phyloP scores from a whole-genome alignment of 768 basidiomycete genomes.

The Lentinula aciculospora region DNA sequence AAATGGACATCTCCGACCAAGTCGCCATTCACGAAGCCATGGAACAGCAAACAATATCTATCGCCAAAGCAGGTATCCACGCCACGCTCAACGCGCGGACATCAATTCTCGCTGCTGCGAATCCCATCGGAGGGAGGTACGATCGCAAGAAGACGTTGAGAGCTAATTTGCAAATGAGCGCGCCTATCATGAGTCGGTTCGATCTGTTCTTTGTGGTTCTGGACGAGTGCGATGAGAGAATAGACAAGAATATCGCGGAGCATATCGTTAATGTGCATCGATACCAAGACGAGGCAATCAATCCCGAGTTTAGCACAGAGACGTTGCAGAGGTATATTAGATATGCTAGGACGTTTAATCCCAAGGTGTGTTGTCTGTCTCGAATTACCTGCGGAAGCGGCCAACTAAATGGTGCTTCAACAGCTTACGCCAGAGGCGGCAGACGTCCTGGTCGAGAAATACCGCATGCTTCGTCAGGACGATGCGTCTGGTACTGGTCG shows the following conservation, averaged over 20 bases:
- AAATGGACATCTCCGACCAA: slow-evolving; percentile 98
- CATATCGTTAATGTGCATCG: slow-evolving; percentile 98
- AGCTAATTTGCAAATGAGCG: slow-evolving; percentile 94
- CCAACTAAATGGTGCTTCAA: slow-evolving; percentile 5
- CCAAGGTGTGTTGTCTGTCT: slow-evolving; percentile 62
- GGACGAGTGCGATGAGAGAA: slow-evolving; percentile 92
- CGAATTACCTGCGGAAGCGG: background rate
- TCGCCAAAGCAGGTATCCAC: slow-evolving; percentile 98
- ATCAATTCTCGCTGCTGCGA: slow-evolving; percentile 95
- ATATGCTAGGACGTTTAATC: slow-evolving; percentile 95
- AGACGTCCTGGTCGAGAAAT: slow-evolving; percentile 92
- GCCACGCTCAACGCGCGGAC: slow-evolving; percentile 97
- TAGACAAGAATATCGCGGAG: slow-evolving; percentile 88
- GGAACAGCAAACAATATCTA: slow-evolving; percentile 99
- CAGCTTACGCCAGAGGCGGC: slow-evolving; percentile 93
- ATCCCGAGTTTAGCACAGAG: slow-evolving; percentile 96
- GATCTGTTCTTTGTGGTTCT: slow-evolving; percentile 98
- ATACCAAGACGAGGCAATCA: slow-evolving; percentile 90
- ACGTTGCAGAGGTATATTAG: slow-evolving; percentile 95
- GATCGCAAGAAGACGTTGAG: slow-evolving; percentile 90
- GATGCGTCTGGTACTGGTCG: slow-evolving; percentile 83
- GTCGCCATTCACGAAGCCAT: slow-evolving; percentile 99
- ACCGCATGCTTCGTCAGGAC: slow-evolving; percentile 86
- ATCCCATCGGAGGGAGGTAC: slow-evolving; percentile 95
- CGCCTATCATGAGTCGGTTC: slow-evolving; percentile 98